A percentile compares a stretch with the other conserved stretches of the same genome.
Conservation (phyloP, 192 early-diverging fungal genomes). For the Backusella psychrophila region DNA sequence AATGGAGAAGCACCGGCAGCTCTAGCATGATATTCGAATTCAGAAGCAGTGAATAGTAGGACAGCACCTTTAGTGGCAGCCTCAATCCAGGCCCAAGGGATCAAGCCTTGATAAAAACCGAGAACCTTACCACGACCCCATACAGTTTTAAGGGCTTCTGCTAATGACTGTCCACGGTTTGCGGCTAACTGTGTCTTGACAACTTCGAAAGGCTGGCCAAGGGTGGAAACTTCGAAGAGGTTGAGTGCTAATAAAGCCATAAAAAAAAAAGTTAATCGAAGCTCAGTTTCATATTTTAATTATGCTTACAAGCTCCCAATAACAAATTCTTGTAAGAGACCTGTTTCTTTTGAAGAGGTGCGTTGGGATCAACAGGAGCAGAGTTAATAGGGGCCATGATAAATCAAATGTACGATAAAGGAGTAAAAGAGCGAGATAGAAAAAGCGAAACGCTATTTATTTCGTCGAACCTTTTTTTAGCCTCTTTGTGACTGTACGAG, state of each 20-base stretch:
- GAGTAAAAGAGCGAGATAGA: slow-evolving; percentile 5
- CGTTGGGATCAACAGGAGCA: slow-evolving; percentile 24
- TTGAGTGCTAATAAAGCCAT: slow-evolving; percentile 45
- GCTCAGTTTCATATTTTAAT: neutral
- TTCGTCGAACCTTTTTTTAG: slow-evolving; percentile 2
- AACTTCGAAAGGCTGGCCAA: slow-evolving; percentile 96
- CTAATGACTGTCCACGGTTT: slow-evolving; percentile 82
- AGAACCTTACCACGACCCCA: slow-evolving; percentile 82
- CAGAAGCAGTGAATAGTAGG: slow-evolving; percentile 59
- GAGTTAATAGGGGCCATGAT: slow-evolving; percentile 16
- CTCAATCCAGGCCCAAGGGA: slow-evolving; percentile 67
- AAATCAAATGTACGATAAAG: neutral
- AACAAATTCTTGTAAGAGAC: slow-evolving; percentile 84
- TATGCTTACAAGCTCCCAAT: slow-evolving; percentile 72
- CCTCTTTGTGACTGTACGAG: slow-evolving; percentile 6
- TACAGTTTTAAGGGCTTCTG: slow-evolving; percentile 69
- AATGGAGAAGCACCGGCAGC: slow-evolving; percentile 55
- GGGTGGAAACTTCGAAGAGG: slow-evolving; percentile 88
- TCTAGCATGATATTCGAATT: slow-evolving; percentile 54
- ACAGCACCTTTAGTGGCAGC: slow-evolving; percentile 61
- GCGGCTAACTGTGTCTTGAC: slow-evolving; percentile 95
- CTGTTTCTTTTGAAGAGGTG: slow-evolving; percentile 75
- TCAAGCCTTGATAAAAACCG: slow-evolving; percentile 94
- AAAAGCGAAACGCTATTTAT: neutral
- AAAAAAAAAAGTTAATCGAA: neutral